Evolutionary conservation across 331 rosid genomes (phyloP).

Genomic region (Malus hybrid): DNA sequence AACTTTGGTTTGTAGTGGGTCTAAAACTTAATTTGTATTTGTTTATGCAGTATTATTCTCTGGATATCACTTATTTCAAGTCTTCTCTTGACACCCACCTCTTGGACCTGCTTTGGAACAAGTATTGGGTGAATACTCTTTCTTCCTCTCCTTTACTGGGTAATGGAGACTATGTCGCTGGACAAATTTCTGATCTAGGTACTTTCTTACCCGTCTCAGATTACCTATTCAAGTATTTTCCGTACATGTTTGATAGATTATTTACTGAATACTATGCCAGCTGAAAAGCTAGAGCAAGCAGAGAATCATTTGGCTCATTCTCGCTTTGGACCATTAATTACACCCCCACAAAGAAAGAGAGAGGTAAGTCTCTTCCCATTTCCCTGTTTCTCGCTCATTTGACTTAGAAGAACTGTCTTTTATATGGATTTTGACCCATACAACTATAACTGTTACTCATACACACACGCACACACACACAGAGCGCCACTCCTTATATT

Average conservation of each 20-base stretch:
- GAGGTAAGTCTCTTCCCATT: conserved; percentile 40
- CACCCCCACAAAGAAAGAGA: conserved; percentile 77
- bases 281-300: conserved; percentile 93
- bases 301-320: conserved; percentile 87
- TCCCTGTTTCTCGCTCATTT: background rate
- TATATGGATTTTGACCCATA: background rate
- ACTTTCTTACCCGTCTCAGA: conserved; percentile 11
- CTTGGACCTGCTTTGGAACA: conserved; percentile 91
- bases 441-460: background rate
- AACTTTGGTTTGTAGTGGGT: background rate
- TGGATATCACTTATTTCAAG: conserved; percentile 93
- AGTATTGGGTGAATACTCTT: conserved; percentile 88
- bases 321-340: conserved; percentile 70
- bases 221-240: background rate
- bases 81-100: conserved; percentile 91
- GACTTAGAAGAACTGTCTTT: background rate
- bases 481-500: background rate
- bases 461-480: too few species aligned
- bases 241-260: background rate
- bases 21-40: conserved; percentile 13
- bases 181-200: conserved; percentile 95
- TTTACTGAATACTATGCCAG: conserved; percentile 35
- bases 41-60: conserved; percentile 72
- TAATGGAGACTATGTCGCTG: conserved; percentile 89
- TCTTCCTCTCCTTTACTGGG: conserved; percentile 95